phyloP scores from a whole-genome alignment of 768 basidiomycete species.

The Mycena latifolia region DNA sequence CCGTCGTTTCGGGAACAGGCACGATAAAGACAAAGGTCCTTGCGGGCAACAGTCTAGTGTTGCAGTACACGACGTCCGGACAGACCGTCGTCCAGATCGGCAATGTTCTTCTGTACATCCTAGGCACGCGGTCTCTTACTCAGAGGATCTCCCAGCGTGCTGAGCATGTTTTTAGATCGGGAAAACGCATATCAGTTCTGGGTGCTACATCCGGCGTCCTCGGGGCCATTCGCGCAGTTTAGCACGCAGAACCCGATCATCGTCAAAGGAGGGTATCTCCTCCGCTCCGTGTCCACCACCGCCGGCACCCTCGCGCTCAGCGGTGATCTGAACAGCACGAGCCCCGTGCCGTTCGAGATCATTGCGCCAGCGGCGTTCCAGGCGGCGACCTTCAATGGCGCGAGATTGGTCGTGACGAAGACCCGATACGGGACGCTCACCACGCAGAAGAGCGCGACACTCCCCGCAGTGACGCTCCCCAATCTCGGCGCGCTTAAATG shows the following conservation, averaged over 20 bases:
- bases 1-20: constrained; percentile 50
- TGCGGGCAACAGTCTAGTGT: constrained; percentile 48
- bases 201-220: constrained; percentile 58
- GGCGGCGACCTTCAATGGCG: constrained; percentile 58
- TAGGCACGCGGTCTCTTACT: constrained; percentile 48
- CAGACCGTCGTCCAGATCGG: constrained; percentile 62
- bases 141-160: neutral
- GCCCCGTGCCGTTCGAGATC: constrained; percentile 54
- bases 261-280: constrained; percentile 62
- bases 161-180: constrained; percentile 49
- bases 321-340: constrained; percentile 59
- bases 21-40: constrained; percentile 52
- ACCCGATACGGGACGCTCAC: constrained; percentile 59
- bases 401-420: constrained; percentile 44
- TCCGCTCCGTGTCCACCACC: constrained; percentile 53
- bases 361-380: constrained; percentile 58
- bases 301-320: constrained; percentile 54
- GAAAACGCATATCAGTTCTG: constrained; percentile 64
- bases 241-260: constrained; percentile 58
- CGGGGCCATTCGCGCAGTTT: constrained; percentile 51
- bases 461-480: constrained; percentile 52
- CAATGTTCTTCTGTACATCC: constrained; percentile 55
- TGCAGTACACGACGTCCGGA: constrained; percentile 61
- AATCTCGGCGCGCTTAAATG: constrained; percentile 50
- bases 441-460: constrained; percentile 42